A percentile compares a stretch with the other conserved stretches of the same genome.
phyloP scores from a whole-genome alignment of 1,139 yeast species.

The Spathaspora sp. region DNA sequence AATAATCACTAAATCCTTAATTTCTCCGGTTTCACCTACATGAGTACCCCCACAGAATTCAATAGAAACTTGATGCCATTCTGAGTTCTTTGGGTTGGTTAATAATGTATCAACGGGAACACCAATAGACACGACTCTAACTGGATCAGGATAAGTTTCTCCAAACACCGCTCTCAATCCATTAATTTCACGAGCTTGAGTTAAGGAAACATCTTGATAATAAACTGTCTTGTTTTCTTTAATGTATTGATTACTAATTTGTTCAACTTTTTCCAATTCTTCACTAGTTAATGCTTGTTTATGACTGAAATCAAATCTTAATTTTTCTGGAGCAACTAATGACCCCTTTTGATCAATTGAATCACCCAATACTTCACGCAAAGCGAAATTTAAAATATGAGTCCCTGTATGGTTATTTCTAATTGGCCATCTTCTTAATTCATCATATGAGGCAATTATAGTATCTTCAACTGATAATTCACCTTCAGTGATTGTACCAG shows the following conservation, averaged over 20 bases:
- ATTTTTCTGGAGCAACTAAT: constrained; percentile 89
- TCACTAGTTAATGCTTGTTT: constrained; percentile 72
- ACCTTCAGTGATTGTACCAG: constrained; percentile 85
- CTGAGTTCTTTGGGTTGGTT: constrained; percentile 61
- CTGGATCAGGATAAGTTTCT: constrained; percentile 98
- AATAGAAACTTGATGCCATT: constrained; percentile 78
- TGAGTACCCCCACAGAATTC: constrained; percentile 99
- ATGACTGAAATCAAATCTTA: constrained; percentile 94
- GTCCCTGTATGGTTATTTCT: constrained; percentile 99
- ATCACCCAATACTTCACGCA: constrained; percentile 83
- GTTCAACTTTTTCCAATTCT: constrained; percentile 76
- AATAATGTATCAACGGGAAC: constrained; percentile 80
- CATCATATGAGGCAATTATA: constrained; percentile 87
- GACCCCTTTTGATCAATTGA: constrained; percentile 96
- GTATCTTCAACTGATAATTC: constrained; percentile 60
- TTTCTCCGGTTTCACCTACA: constrained; percentile 88
- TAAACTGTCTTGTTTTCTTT: constrained; percentile 69
- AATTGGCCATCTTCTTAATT: constrained; percentile 92
- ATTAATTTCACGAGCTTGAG: constrained; percentile 65
- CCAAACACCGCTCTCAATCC: constrained; percentile 98
- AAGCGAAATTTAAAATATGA: constrained; percentile 86
- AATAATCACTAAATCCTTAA: constrained; percentile 80
- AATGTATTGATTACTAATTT: constrained; percentile 69
- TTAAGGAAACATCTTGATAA: constrained; percentile 78
- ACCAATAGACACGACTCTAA: constrained; percentile 95